Base-by-base conservation (phyloP, 495 filamentous ascomycete species). In the Xylaria flabelliformis region DNA sequence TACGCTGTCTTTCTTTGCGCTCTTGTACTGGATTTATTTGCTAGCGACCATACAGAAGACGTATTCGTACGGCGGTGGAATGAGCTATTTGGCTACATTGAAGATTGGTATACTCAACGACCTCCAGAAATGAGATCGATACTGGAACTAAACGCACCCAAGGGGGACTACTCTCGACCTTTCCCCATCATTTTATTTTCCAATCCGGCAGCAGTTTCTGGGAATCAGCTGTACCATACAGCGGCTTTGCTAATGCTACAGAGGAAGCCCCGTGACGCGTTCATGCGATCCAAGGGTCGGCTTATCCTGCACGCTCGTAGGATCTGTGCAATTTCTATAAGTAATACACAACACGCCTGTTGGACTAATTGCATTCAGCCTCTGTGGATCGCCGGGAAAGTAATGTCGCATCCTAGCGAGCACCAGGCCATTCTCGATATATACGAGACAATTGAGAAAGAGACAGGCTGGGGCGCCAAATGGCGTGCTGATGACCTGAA, bases 401-500 rank as follows among this genome's bases (percentile, higher is more conserved):
- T 62, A n/a, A 41, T 62, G 34, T 62, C 58, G 10, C 58, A 62
- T 21, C 58, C 34, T 1, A 41, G 34, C 12, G 58, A 62, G 13
- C 58, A 62, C n/a, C 58, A 42, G 21, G 58, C 58, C 2, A 62
- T 62, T 10, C 58, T 62, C 36, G 58, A 62, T 21, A 62, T 62
- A 41, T 62, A 62, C 26, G 36, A 19, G 58, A 41, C 6, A 41
- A 62, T 62, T 62, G 58, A 62, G 58, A 62, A 41, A n/a, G 34
- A 62, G 0, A 62, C 58, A 12, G 58, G 58, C 36, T 62, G 58
- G 58, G 34, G 58, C 19, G 36, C 58, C 1, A 62, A 41, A 41
- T 62, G 58, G 58, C 34, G 58, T 21, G 58, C 58, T 7, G 58
- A 62, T 41, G 58, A 62, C 36, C 21, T 62, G 36, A 62, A 62